Conservation (phyloP, 1,284 basidiomycete species). For the Abortiporus biennis region DNA sequence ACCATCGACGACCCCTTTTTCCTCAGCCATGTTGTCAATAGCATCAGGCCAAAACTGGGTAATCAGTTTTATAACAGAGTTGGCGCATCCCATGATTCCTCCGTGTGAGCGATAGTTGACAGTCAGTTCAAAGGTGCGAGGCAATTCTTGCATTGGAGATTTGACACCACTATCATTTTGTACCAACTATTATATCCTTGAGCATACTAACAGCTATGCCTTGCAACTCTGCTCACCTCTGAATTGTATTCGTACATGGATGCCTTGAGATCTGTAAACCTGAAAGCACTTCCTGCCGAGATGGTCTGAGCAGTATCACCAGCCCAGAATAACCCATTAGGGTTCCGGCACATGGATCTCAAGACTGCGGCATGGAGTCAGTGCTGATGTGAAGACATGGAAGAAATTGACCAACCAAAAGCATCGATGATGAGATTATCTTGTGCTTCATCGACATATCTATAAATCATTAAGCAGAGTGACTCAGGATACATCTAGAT, state of each 20-base stretch:
- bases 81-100: conserved; percentile 58
- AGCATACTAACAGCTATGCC: no score
- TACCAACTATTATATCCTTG: no score
- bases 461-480: no score
- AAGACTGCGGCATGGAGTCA: no score
- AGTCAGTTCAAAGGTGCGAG: conserved; percentile 45
- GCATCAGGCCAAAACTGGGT: conserved; percentile 56
- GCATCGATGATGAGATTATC: conserved; percentile 68
- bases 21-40: conserved; percentile 53
- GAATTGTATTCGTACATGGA: conserved; percentile 53
- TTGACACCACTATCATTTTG: no score
- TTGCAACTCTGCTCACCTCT: conserved; percentile 51
- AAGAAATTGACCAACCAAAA: conserved; percentile 49
- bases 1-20: conserved; percentile 53
- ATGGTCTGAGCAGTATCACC: conserved; percentile 79
- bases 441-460: conserved; percentile 71
- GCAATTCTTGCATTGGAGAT: no score
- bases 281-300: conserved; percentile 62
- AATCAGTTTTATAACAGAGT: conserved; percentile 56
- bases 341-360: no score
- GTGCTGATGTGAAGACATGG: no score
- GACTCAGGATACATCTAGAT: no score
- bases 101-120: conserved; percentile 67
- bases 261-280: conserved; percentile 66
- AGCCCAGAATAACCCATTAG: conserved; percentile 68